These are phyloP conservation scores for Salvia sclarea DNA, from an alignment of 305 asterid genomes.

Conservation along the genomic window DNA sequence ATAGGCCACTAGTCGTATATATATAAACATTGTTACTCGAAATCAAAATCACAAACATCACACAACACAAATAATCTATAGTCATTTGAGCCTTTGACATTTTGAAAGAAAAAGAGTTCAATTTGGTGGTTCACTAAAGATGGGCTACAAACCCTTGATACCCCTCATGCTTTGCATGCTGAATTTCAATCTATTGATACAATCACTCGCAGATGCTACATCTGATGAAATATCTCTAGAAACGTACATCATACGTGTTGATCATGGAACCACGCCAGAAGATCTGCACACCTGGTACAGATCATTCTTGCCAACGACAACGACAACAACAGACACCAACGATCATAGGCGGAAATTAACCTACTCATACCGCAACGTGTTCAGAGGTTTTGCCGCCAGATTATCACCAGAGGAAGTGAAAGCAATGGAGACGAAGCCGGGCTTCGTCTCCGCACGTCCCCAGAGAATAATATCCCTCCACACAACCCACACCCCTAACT, in stretches of 20 bases:
- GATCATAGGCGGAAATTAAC: constrained; percentile 14
- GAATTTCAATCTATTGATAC: not conserved
- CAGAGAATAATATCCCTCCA: constrained; percentile 15
- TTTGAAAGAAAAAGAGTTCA: not conserved
- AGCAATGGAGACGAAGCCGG: constrained; percentile 17
- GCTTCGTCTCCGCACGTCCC: constrained; percentile 21
- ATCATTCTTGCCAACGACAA: constrained; percentile 5
- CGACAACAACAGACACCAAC: not conserved
- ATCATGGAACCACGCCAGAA: not conserved
- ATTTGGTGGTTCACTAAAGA: not conserved
- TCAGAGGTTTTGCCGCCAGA: constrained; percentile 41
- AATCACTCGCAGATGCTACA: not conserved
- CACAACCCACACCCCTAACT: constrained; percentile 31
- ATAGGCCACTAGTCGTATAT: no score
- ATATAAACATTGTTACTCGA: no score
- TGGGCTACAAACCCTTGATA: constrained; percentile 2
- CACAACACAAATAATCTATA: not conserved
- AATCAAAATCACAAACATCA: not conserved
- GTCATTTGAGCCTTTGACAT: not conserved
- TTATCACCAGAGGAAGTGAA: constrained; percentile 26
- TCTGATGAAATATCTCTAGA: not conserved
- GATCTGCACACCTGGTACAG: not conserved
- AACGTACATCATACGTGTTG: constrained; percentile 2
- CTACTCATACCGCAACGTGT: constrained; percentile 36
- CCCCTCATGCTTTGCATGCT: constrained; percentile 1